Evolutionary conservation across 202 grass and related monocot species (phyloP).

Genomic region (Hordeum pubiflorum): DNA sequence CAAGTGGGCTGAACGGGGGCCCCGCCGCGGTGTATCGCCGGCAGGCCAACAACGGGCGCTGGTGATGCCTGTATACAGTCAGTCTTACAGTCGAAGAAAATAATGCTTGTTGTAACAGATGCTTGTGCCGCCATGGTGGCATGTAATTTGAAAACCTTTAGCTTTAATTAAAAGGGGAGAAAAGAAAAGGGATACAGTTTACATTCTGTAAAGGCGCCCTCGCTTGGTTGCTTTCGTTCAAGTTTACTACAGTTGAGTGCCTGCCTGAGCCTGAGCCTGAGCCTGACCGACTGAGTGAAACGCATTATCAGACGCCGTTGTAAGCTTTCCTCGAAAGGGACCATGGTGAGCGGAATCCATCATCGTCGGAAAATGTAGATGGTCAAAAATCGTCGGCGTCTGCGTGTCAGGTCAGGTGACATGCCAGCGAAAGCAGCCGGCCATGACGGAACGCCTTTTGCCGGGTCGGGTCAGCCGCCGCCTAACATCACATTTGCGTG

Average conservation of each 20-base stretch:
- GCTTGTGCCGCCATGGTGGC: slow-evolving; percentile 19
- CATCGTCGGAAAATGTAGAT: too few relatives aligned
- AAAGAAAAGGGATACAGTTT: slow-evolving; percentile 36
- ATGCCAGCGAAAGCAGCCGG: neutral
- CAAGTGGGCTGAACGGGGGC: slow-evolving; percentile 16
- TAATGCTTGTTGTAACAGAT: slow-evolving; percentile 63
- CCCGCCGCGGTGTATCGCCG: slow-evolving; percentile 26
- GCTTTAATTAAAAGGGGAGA: slow-evolving; percentile 17
- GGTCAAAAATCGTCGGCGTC: neutral
- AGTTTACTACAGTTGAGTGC: too few relatives aligned
- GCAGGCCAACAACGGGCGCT: slow-evolving; percentile 47
- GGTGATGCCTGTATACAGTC: slow-evolving; percentile 38
- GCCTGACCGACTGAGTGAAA: neutral
- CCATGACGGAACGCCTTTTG: neutral
- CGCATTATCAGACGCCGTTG: neutral
- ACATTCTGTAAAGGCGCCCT: neutral
- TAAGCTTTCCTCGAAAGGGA: neutral
- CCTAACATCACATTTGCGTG: too few relatives aligned
- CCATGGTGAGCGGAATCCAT: too few relatives aligned
- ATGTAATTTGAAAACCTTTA: slow-evolving; percentile 37
- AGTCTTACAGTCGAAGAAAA: slow-evolving; percentile 25
- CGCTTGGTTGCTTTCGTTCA: too few relatives aligned
- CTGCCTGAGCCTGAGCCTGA: too few relatives aligned
- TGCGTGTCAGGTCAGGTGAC: neutral
- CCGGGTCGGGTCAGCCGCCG: neutral